Base-by-base conservation (phyloP, 2,329 filamentous ascomycete species). In the Dactylonectria macrodidyma region DNA sequence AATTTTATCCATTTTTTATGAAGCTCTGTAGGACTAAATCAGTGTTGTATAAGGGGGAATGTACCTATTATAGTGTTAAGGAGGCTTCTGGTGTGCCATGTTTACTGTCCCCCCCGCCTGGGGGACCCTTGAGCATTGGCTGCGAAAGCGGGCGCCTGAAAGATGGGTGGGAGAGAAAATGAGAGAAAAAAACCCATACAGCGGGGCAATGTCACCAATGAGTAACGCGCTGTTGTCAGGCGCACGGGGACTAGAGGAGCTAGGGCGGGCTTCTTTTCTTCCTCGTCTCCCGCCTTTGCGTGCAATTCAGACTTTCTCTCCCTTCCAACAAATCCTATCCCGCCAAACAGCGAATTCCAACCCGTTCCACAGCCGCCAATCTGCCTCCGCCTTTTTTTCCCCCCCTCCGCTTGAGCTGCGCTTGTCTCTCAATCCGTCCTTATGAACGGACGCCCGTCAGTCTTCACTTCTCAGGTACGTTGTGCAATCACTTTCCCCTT, bases 371-470 rank as follows among this genome's bases (percentile, higher is more conserved):
- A 14, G 65, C 59, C 59, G 22, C 46, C 61, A 67, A 46, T 44
- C 61, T 44, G 50, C 61, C 62, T 46, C 62, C 19, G 51, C 65
- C 65, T 59, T 67, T 69, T 69, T 62, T 46, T 11, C 44, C 22
- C 65, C 67, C 70, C 68, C 68, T 63, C 74, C 56, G 61, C 60
- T 75, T 77, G 75, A 80, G 72, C 77, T 73, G 80, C 78, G 73
- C 73, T 75, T 74, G 75, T 74, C 66, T 78, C 76, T 71, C 69
- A 83, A 87, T 83, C 87, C 87, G 92, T 90, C 88, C 91, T 91
- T 92, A 95, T 95, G 92, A 92, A 91, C 92, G 92, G 92, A 87
- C 91, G 91, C 89, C 88, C 89, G 85, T 94, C 93, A 84, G 89
- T 92, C 83, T 95, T 94, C 87, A 95, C 93, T 86, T 95, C 92